phyloP scores from a whole-genome alignment of 1,139 yeast species.

The Geotrichum siamense region DNA sequence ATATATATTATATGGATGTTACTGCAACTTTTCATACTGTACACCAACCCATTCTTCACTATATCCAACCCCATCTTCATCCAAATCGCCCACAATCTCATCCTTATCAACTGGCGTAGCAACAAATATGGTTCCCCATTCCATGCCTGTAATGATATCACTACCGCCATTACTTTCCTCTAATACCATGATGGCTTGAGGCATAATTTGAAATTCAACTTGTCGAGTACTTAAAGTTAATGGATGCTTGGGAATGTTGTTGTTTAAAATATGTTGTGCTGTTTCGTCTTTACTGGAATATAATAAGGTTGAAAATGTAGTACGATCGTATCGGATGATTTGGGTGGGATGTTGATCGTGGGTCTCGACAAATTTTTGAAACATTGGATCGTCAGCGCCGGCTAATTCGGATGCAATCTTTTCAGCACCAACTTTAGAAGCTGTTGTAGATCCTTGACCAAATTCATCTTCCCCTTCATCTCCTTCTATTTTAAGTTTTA shows the following conservation, averaged over 20 bases:
- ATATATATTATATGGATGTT: no score
- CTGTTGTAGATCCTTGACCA: constrained; percentile 1
- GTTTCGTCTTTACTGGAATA: constrained; percentile 59
- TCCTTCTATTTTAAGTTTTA: constrained; percentile 9
- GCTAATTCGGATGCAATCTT: constrained; percentile 21
- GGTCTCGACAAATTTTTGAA: constrained; percentile 67
- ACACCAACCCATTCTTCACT: constrained; percentile 89
- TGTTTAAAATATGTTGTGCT: constrained; percentile 39
- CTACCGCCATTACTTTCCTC: constrained; percentile 43
- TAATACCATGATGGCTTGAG: constrained; percentile 76
- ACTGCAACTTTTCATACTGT: constrained; percentile 64
- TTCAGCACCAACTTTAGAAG: background rate
- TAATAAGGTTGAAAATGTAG: constrained; percentile 62
- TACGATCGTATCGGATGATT: constrained; percentile 66
- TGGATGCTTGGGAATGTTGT: constrained; percentile 8
- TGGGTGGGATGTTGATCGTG: constrained; percentile 80
- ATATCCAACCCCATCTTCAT: constrained; percentile 64
- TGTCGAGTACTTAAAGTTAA: constrained; percentile 45
- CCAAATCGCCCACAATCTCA: constrained; percentile 44
- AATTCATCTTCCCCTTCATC: constrained; percentile 6
- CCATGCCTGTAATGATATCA: constrained; percentile 70
- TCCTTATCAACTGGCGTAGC: constrained; percentile 73
- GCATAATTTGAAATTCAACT: constrained; percentile 90
- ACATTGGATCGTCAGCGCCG: constrained; percentile 49
- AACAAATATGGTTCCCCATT: constrained; percentile 92